Evolutionary conservation across 345 rosid genomes (phyloP), one percentile per base, ranked within the genome.

Genomic region (Eucalyptus lansdowneana): DNA sequence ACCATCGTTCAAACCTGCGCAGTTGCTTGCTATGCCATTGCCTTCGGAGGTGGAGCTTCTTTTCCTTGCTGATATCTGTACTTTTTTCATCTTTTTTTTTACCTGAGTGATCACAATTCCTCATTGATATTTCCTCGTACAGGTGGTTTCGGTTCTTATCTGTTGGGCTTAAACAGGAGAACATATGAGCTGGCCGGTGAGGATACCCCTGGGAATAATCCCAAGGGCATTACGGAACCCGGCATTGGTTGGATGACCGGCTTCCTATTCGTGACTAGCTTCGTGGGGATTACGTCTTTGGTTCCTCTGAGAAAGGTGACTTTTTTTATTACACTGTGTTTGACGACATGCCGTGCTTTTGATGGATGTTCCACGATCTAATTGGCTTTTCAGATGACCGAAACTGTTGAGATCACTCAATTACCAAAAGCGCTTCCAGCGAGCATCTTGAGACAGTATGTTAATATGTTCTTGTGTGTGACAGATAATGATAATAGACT

Each of bases 111-210:
- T 86, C 16, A 56, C 22, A 37, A 86, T 86, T 86, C 85, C 85
- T 76, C 85, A 9, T 58, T 19, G 11, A 86, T 31, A 31, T 42
- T 11, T 58, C 29, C 45, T 88, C 87, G 34, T 14, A 87, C 91
- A 97, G 99, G 99, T 91, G 99, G 99, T 58, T 98, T 98, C 83
- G 99, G 98, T 34, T 98, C 99, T 9, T 98, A 97, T 90, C 90
- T 98, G 88, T 88, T 98, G 93, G 99, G 97, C 85, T 93, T 98
- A 87, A 97, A 95, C 88, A 88, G 93, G 91, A 90, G 89, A 90
- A 98, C 98, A 5, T 97, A 95, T 88, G 96, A 93, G 93, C 95
- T 91, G 31, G 94, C 96, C 5, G 99, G 94, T 54, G 93, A 92
- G 89, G 95, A 93, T 72, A 92, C 96, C 7, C 92, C 88, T n/a